These are phyloP conservation scores for Pelargonium fulgidum DNA, from an alignment of 441 rosid genomes.

Conservation along the genomic window DNA sequence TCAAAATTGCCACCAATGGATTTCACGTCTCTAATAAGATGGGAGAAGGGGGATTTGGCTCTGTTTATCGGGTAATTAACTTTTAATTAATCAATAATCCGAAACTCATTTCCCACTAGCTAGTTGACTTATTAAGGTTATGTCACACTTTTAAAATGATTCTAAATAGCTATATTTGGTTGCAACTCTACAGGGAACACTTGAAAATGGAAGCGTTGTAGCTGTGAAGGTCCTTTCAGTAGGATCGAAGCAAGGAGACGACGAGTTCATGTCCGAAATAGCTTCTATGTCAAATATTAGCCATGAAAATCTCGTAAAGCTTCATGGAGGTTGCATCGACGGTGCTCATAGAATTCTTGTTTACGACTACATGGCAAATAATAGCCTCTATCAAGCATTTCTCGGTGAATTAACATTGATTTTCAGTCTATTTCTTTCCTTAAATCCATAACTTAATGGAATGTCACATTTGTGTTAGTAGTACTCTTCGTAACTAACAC, in stretches of 20 bases:
- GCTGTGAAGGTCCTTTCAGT: constrained; percentile 43
- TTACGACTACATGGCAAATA: constrained; percentile 55
- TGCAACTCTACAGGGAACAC: constrained; percentile 26
- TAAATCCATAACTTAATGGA: neutral
- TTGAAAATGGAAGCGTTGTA: constrained; percentile 32
- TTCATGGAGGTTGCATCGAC: constrained; percentile 39
- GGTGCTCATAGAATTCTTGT: constrained; percentile 46
- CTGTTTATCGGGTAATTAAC: constrained; percentile 35
- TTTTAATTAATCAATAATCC: neutral
- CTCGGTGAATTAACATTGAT: constrained; percentile 20
- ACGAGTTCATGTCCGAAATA: constrained; percentile 40
- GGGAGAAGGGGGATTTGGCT: constrained; percentile 53
- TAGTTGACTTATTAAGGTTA: no score
- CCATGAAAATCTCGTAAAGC: constrained; percentile 45
- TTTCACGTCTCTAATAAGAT: constrained; percentile 34
- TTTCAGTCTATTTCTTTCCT: no score
- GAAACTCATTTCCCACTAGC: no score
- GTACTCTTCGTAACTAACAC: no score
- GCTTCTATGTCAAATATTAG: constrained; percentile 33
- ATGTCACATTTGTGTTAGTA: no score
- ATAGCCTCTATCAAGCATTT: constrained; percentile 33
- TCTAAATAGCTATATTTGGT: no score
- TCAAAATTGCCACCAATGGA: constrained; percentile 34
- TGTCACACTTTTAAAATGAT: neutral
- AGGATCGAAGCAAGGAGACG: constrained; percentile 42